A percentile compares a stretch with the other conserved stretches of the same genome.
These are phyloP conservation scores for Tetraselmis striata DNA, from an alignment of 139 green algal genomes.

Conservation along the genomic window DNA sequence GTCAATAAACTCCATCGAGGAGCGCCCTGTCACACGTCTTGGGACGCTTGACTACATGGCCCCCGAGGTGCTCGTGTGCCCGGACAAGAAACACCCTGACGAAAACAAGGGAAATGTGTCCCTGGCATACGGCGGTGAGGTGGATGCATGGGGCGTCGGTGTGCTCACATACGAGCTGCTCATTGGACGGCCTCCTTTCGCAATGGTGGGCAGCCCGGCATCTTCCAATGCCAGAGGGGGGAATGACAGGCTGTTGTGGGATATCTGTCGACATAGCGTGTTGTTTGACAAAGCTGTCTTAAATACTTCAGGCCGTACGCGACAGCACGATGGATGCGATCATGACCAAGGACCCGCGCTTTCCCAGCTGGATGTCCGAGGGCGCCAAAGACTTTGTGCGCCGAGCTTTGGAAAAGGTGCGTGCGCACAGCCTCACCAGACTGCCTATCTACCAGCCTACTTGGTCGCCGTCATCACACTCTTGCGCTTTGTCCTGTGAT, in stretches of 20 bases:
- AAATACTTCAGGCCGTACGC: background rate
- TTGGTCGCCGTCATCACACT: no score
- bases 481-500: no score
- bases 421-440: conserved; percentile 32
- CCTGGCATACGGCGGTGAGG: conserved; percentile 8
- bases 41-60: conserved; percentile 65
- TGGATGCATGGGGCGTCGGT: background rate
- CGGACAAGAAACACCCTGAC: conserved; percentile 44
- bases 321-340: background rate
- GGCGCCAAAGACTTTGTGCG: conserved; percentile 33
- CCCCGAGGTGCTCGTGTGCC: conserved; percentile 55
- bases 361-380: conserved; percentile 31
- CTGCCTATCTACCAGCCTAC: no score
- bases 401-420: conserved; percentile 32
- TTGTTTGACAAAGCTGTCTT: no score
- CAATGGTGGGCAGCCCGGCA: background rate
- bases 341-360: conserved; percentile 7
- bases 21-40: conserved; percentile 49
- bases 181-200: background rate
- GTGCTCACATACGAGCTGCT: background rate
- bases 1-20: conserved; percentile 47
- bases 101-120: conserved; percentile 43
- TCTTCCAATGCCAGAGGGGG: conserved; percentile 23
- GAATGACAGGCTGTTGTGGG: no score
- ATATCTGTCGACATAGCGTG: no score